phyloP scores from a whole-genome alignment of 1,284 basidiomycete genomes.

The Apiotrichum brassicae region DNA sequence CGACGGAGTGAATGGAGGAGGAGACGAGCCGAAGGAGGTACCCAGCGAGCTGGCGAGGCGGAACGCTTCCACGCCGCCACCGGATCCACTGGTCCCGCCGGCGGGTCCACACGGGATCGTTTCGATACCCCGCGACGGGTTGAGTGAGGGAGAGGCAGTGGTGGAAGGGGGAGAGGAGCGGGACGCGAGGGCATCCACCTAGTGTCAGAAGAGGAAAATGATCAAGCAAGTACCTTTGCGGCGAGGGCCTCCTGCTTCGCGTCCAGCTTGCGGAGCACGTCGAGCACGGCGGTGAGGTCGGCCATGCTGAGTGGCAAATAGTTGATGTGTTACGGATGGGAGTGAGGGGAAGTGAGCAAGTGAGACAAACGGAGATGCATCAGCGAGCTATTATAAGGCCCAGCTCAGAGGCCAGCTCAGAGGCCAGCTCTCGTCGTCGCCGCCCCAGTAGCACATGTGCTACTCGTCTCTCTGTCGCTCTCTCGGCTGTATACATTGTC shows the following conservation, averaged over 20 bases:
- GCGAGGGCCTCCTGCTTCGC: constrained; percentile 35
- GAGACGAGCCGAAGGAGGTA: background rate
- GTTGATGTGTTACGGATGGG: background rate
- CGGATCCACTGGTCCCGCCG: background rate
- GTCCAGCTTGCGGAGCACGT: constrained; percentile 29
- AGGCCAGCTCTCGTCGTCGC: no score
- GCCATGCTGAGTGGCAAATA: constrained; percentile 1
- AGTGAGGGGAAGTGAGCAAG: background rate
- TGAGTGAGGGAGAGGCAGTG: no score
- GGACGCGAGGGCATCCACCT: constrained; percentile 8
- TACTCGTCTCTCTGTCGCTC: no score
- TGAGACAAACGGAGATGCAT: no score
- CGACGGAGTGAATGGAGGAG: background rate
- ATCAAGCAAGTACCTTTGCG: constrained; percentile 20
- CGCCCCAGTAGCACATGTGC: no score
- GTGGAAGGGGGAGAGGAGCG: no score
- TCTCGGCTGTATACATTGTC: no score
- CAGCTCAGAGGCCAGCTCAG: no score
- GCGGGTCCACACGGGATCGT: constrained; percentile 16
- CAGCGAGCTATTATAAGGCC: no score
- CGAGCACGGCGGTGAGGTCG: constrained; percentile 29
- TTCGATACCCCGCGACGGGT: constrained; percentile 5
- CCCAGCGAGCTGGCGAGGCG: constrained; percentile 7
- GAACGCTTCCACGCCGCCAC: constrained; percentile 11
- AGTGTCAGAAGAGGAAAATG: no score